Base-by-base conservation (phyloP, 768 basidiomycete species). In the Sistotremastrum niveocremeum region DNA sequence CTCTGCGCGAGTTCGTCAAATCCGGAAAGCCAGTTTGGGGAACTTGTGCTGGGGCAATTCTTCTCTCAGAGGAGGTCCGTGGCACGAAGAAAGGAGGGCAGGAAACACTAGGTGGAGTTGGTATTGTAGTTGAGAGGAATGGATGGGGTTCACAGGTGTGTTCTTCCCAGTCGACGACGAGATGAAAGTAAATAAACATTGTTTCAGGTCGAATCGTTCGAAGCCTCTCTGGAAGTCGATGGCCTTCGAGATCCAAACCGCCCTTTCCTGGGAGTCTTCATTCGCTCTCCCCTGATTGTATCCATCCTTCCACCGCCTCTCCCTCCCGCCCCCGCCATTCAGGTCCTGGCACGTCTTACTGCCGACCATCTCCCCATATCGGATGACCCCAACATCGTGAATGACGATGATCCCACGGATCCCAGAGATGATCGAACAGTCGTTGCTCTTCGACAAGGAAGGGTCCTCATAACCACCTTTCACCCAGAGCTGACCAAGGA, bases 401-500 rank as follows among this genome's bases (percentile, higher is more conserved):
- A 59, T 33, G 60, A 72, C 28, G 63, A 68, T 39, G 64, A 68
- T 47, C 62, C 68, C 35, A 65, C 67, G n/a, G 68, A 72, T 47
- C 66, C 66, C 2, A 59, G 63, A 44, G 80, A 81, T 52, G 72
- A 75, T 6, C 72, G 70, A 56, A 79, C 72, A 7, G 77, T 86
- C 51, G 91, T 97, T 42, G 90, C 90, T 11, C 63, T 91, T 11
- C 76, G 81, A 3, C 87, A 95, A 57, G 93, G 93, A 30, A 69
- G 66, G 30, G 81, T 89, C 58, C 67, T 98, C 49, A 71, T 91
- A 31, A 90, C 91, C 4, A 87, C 82, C 0, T 97, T 95, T 66
- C 94, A 98, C 57, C 94, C 93, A 0, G 94, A 98, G 61, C 67
- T 98, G 39, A 91, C 87, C 28, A 70, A 72, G 47, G 94, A 98